Evolutionary conservation across 2,329 filamentous ascomycete species (phyloP).

Genomic region (Ilyonectria sp.): DNA sequence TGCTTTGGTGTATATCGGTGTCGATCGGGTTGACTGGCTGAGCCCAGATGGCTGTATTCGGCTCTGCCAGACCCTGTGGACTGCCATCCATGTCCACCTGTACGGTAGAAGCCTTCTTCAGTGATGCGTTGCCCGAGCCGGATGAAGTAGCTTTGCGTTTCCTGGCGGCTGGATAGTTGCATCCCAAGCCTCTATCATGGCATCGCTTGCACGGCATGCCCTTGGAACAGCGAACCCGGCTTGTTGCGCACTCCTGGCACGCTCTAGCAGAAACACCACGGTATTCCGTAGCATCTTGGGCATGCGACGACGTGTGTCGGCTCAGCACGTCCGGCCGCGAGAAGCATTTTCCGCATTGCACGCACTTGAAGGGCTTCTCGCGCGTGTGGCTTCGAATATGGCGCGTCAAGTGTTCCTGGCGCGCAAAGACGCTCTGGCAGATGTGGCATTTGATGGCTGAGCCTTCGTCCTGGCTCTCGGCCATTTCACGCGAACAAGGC

Average conservation of each 20-base stretch:
- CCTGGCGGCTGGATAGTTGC: slow-evolving; percentile 1
- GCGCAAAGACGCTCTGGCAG: slow-evolving; percentile 27
- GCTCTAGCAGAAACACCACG: slow-evolving; percentile 20
- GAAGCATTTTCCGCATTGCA: slow-evolving; percentile 34
- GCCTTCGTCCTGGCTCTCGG: not conserved
- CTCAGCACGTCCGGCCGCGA: slow-evolving; percentile 35
- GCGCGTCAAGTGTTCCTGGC: slow-evolving; percentile 36
- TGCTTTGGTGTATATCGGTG: not conserved
- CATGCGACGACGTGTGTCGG: slow-evolving; percentile 33
- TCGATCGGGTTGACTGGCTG: not conserved
- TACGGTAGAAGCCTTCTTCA: not conserved
- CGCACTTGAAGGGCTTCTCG: slow-evolving; percentile 36
- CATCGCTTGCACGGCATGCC: slow-evolving; percentile 34
- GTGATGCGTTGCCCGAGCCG: not conserved
- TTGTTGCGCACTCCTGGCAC: slow-evolving; percentile 33
- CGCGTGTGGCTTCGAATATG: slow-evolving; percentile 35
- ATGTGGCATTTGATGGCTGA: slow-evolving; percentile 19
- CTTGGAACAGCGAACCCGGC: slow-evolving; percentile 38
- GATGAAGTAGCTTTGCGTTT: slow-evolving; percentile 8
- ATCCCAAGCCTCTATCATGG: slow-evolving; percentile 22
- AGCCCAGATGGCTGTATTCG: not conserved
- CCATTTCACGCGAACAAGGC: not conserved
- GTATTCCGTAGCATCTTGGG: not conserved
- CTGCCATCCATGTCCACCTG: not conserved
- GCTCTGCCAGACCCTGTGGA: not conserved